Conservation (phyloP, 768 basidiomycete species). For the Hemileccinum impolitum region DNA sequence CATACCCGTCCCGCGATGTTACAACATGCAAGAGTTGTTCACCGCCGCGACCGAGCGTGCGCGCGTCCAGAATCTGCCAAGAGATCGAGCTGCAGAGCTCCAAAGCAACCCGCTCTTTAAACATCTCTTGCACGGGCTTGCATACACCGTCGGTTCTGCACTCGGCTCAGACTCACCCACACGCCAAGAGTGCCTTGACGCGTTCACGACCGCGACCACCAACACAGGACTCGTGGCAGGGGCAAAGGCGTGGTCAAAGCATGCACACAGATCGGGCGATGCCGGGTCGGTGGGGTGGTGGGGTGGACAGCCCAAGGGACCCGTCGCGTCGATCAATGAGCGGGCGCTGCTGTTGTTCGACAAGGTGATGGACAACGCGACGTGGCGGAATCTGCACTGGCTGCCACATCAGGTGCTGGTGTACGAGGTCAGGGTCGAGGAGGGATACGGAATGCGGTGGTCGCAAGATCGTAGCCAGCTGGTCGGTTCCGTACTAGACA, state of each 20-base stretch:
- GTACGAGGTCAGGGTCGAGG: conserved; percentile 55
- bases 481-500: background rate
- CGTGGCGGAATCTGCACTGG: conserved; percentile 67
- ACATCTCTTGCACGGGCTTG: conserved; percentile 50
- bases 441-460: conserved; percentile 70
- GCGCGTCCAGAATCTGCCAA: conserved; percentile 26
- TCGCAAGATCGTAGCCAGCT: conserved; percentile 42
- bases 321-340: conserved; percentile 51
- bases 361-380: conserved; percentile 48
- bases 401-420: conserved; percentile 59
- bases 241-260: conserved; percentile 66
- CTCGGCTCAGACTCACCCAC: conserved; percentile 50
- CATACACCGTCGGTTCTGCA: conserved; percentile 60
- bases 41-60: conserved; percentile 37
- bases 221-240: conserved; percentile 53
- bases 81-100: too few relatives aligned
- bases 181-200: conserved; percentile 44
- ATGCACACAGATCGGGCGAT: conserved; percentile 49
- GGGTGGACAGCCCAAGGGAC: conserved; percentile 50
- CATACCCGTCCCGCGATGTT: conserved; percentile 36
- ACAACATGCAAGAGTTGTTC: conserved; percentile 44
- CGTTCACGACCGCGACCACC: conserved; percentile 47
- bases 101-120: conserved; percentile 35
- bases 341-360: conserved; percentile 49
- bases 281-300: conserved; percentile 46